Percentiles rank a stretch among this genome's conserved stretches.
These are phyloP conservation scores for Ustilago hordei DNA, from an alignment of 1,284 basidiomycete genomes.

Conservation along the genomic window DNA sequence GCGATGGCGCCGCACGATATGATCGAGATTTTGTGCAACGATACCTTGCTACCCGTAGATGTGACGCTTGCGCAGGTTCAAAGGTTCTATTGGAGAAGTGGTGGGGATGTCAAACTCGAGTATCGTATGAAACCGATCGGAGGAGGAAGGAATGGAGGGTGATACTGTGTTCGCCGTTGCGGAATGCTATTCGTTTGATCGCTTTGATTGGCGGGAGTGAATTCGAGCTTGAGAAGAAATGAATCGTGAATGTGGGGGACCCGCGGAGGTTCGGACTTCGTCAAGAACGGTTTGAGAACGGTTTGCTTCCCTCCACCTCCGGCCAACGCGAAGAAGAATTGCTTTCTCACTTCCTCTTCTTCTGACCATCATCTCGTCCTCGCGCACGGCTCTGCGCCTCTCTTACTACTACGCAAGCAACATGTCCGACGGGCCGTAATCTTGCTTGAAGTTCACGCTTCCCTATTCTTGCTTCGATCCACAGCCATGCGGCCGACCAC, in stretches of 20 bases:
- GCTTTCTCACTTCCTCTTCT: too few relatives aligned
- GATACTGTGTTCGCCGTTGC: not conserved
- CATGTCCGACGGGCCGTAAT: too few relatives aligned
- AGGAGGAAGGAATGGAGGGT: constrained; percentile 4
- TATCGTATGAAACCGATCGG: constrained; percentile 37
- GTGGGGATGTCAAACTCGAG: constrained; percentile 52
- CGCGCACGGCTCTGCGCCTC: too few relatives aligned
- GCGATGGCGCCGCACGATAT: constrained; percentile 76
- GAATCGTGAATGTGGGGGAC: not conserved
- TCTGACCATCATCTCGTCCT: too few relatives aligned
- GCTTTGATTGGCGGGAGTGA: not conserved
- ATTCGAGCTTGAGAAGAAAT: not conserved
- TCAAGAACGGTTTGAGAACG: too few relatives aligned
- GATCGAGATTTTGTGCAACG: constrained; percentile 89
- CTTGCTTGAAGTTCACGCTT: too few relatives aligned
- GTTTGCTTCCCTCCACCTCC: too few relatives aligned
- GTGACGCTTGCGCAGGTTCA: constrained; percentile 80
- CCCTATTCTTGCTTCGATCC: too few relatives aligned
- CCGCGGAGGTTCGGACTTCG: too few relatives aligned
- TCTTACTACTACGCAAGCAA: too few relatives aligned
- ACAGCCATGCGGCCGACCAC: too few relatives aligned
- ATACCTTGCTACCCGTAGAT: constrained; percentile 80
- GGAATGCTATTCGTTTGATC: not conserved
- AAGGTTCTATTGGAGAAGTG: constrained; percentile 46
- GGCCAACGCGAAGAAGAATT: too few relatives aligned